Evolutionary conservation across 1,284 basidiomycete genomes (phyloP).

Genomic region (Tylopilus sp.): DNA sequence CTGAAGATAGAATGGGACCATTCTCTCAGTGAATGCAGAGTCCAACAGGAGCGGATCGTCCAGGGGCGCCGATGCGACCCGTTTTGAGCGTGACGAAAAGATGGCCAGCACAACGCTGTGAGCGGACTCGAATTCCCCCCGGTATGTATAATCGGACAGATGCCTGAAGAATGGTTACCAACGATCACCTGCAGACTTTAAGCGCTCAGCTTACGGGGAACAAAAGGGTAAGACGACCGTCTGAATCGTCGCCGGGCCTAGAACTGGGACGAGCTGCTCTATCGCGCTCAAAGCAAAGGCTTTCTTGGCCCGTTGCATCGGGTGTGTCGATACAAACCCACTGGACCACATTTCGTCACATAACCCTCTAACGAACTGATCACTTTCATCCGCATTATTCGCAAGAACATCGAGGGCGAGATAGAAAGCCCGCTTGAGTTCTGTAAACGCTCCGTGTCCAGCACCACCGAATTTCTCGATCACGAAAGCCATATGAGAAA

Average conservation of each 20-base stretch:
- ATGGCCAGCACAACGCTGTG: slow-evolving; percentile 70
- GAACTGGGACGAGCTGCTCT: slow-evolving; percentile 62
- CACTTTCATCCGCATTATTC: slow-evolving; percentile 39
- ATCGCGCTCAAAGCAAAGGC: slow-evolving; percentile 61
- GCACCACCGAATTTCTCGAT: slow-evolving; percentile 70
- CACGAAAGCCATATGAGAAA: slow-evolving; percentile 64
- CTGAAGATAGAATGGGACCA: slow-evolving; percentile 63
- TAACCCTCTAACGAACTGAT: slow-evolving; percentile 41
- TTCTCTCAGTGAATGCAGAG: slow-evolving; percentile 43
- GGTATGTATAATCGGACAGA: slow-evolving; percentile 50
- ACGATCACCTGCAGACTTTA: background rate
- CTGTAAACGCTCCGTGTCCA: slow-evolving; percentile 48
- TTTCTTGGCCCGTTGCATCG: slow-evolving; percentile 45
- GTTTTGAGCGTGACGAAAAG: slow-evolving; percentile 55
- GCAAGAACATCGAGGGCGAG: slow-evolving; percentile 66
- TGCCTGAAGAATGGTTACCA: slow-evolving; percentile 37
- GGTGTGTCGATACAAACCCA: slow-evolving; percentile 10
- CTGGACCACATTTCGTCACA: slow-evolving; percentile 32
- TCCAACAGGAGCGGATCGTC: slow-evolving; percentile 17
- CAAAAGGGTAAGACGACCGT: slow-evolving; percentile 53
- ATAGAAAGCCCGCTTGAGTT: slow-evolving; percentile 67
- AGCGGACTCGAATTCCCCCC: slow-evolving; percentile 68
- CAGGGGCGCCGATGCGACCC: slow-evolving; percentile 8
- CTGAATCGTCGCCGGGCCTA: slow-evolving; percentile 47
- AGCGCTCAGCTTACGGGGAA: slow-evolving; percentile 46